Base-by-base conservation (phyloP, 176 grass and related monocot genomes). In the Carex pumila region DNA sequence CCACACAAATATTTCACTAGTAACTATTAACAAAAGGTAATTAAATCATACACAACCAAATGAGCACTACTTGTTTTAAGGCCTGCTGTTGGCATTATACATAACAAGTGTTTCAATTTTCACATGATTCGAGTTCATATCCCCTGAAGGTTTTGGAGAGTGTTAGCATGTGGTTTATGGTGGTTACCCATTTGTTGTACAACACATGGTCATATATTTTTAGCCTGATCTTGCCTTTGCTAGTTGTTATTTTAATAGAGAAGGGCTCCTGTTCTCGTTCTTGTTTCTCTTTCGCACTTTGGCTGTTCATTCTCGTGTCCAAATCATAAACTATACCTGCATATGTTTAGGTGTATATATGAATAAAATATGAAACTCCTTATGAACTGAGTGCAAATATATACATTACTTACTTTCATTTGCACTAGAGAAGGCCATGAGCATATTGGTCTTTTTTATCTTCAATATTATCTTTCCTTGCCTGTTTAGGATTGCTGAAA, bases 111-210 rank as follows among this genome's bases (percentile, higher is more conserved):
- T 45, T 65, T 70, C 64, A 87, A 19, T 62, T 80, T 75, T 77
- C 85, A 61, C 79, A 34, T n/a, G 66, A 57, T 55, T 71, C 81
- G 14, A 84, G 18, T 58, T 87, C 85, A 54, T 84, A 67, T 61
- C 53, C 77, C 22, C 19, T 81, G 61, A 98, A 79, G 10, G 91
- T 91, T 87, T 88, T 92, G 55, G 96, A 93, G 62, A 92, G 75
- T 29, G 87, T 87, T 61, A 99, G 83, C 93, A 99, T 95, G 89
- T 99, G 91, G 54, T 85, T 95, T 76, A 99, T 84, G 11, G 96
- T 92, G 41, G 87, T 91, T 70, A 99, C 86, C 96, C 96, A 99
- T 85, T 94, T 89, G 88, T 93, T 99, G 91, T 93, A 95, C 37
- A 88, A 63, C 36, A 83, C 79, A 68, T 95, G 91, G 80, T 99